Evolutionary conservation across 192 early-diverging fungal genomes (phyloP).

Genomic region (Diversispora epigaea): DNA sequence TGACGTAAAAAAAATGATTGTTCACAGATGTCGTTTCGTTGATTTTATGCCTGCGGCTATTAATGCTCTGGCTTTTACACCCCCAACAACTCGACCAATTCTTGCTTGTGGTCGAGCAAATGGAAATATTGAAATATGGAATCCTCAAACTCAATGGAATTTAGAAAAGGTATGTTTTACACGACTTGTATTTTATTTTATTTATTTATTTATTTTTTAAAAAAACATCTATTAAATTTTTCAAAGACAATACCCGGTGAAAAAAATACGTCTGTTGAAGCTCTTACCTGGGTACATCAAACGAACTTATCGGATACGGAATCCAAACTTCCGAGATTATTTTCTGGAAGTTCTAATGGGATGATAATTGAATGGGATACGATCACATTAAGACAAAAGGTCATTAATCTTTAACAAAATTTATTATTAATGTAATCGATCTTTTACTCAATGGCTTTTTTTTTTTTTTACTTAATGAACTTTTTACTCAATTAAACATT

Average conservation of each 20-base stretch:
- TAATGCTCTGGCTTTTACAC: constrained; percentile 78
- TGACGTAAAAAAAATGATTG: constrained; percentile 54
- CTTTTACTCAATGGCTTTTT: neutral
- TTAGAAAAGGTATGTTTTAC: constrained; percentile 70
- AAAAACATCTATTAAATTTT: constrained; percentile 3
- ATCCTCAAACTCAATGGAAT: constrained; percentile 68
- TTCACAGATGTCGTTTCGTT: constrained; percentile 84
- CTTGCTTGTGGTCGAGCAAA: constrained; percentile 87
- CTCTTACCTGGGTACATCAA: constrained; percentile 82
- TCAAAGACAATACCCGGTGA: constrained; percentile 77
- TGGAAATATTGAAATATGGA: constrained; percentile 94
- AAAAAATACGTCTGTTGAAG: constrained; percentile 71
- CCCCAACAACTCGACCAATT: constrained; percentile 48
- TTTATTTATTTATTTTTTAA: neutral
- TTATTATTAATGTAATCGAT: neutral
- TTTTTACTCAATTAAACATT: neutral
- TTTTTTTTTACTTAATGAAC: neutral
- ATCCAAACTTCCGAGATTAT: constrained; percentile 67
- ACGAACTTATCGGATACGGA: constrained; percentile 59
- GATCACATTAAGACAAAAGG: constrained; percentile 61
- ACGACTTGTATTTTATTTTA: neutral
- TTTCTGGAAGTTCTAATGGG: constrained; percentile 84
- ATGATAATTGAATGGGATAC: constrained; percentile 88
- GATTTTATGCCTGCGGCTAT: constrained; percentile 84
- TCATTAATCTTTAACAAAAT: constrained; percentile 23